Percentiles rank a stretch among this genome's conserved stretches.
These are phyloP conservation scores for Lepidium campestre DNA, from an alignment of 441 rosid genomes.

Conservation along the genomic window DNA sequence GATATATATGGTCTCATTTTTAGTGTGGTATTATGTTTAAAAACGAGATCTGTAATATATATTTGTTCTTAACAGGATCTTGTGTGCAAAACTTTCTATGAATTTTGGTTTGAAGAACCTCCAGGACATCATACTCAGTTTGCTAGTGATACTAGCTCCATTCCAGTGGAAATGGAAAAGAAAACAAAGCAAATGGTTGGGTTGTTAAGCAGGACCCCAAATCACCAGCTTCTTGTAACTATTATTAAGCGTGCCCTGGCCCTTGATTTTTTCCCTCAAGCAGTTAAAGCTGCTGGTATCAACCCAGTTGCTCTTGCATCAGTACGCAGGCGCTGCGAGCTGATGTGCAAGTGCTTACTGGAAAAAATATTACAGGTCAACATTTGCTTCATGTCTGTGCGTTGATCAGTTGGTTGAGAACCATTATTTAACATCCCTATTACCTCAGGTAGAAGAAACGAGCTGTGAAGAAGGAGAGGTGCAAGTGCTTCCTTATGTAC, in stretches of 20 bases:
- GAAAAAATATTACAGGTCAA: slow-evolving; percentile 92
- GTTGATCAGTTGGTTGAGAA: slow-evolving; percentile 16
- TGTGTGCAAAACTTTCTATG: slow-evolving; percentile 98
- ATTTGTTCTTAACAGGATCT: slow-evolving; percentile 59
- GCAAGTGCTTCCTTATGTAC: slow-evolving; percentile 75
- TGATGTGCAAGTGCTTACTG: slow-evolving; percentile 95
- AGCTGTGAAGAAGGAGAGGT: slow-evolving; percentile 64
- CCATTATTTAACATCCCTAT: slow-evolving; percentile 12
- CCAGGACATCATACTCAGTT: slow-evolving; percentile 61
- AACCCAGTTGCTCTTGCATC: slow-evolving; percentile 81
- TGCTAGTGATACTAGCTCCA: slow-evolving; percentile 84
- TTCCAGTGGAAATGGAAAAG: slow-evolving; percentile 84
- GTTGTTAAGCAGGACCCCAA: slow-evolving; percentile 69
- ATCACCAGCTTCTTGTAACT: slow-evolving; percentile 83
- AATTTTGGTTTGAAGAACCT: slow-evolving; percentile 98
- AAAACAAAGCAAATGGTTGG: slow-evolving; percentile 98
- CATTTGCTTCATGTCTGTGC: slow-evolving; percentile 4
- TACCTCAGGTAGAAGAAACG: slow-evolving; percentile 79
- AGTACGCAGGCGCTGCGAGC: slow-evolving; percentile 87
- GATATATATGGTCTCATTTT: neutral
- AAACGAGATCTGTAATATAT: slow-evolving; percentile 9
- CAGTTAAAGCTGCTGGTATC: slow-evolving; percentile 96
- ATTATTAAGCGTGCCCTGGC: slow-evolving; percentile 87
- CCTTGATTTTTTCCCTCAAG: slow-evolving; percentile 92
- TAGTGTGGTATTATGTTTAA: neutral